phyloP scores from a whole-genome alignment of 345 rosid species.

The Excoecaria cochinchinensis region DNA sequence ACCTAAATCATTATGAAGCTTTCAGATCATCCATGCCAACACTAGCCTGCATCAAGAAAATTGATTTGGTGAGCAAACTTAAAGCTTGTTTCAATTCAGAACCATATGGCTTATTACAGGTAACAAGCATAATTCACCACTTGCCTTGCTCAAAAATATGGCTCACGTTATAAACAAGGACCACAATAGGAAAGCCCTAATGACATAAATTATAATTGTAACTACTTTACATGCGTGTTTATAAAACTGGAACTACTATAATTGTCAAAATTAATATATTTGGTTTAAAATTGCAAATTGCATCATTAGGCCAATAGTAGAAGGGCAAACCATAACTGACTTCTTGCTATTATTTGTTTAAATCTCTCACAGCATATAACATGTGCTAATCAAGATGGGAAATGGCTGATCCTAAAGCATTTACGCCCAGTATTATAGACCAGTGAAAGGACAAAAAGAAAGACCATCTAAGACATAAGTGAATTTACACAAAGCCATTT shows the following conservation, averaged over 20 bases:
- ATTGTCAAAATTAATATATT: neutral
- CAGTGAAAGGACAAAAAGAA: neutral
- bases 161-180: no score
- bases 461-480: neutral
- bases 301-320: neutral
- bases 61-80: conserved; percentile 4
- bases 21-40: conserved; percentile 89
- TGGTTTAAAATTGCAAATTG: neutral
- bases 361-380: neutral
- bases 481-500: conserved; percentile 1
- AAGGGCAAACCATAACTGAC: neutral
- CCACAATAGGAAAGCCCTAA: no score
- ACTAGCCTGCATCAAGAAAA: conserved; percentile 52
- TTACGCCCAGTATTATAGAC: neutral
- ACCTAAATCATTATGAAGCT: conserved; percentile 51
- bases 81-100: neutral
- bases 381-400: neutral
- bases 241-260: neutral
- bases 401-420: neutral
- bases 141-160: neutral
- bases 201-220: no score
- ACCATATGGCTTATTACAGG: neutral
- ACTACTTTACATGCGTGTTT: no score
- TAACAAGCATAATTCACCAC: conserved; percentile 3
- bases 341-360: neutral